These are phyloP conservation scores for Stagonosporopsis vannaccii DNA, from an alignment of 2,329 filamentous ascomycete species.

Conservation along the genomic window DNA sequence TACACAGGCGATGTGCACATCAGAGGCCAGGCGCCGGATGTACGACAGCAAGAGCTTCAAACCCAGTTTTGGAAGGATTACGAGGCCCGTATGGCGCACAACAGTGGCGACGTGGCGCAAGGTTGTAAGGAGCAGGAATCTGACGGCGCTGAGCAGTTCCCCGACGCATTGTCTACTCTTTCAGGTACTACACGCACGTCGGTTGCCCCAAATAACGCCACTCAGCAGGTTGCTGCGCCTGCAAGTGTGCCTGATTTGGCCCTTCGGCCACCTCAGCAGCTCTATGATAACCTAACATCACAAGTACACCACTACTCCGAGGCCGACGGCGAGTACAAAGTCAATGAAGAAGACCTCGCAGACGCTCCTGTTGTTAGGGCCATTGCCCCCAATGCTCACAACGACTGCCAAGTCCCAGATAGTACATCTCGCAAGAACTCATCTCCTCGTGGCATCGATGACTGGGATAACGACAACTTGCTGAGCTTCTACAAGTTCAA, in stretches of 20 bases:
- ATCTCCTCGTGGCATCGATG: not conserved
- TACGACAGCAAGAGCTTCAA: not conserved
- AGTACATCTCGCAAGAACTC: not conserved
- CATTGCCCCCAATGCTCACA: not conserved
- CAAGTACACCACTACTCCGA: not conserved
- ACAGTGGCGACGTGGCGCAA: too few species aligned
- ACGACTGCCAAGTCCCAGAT: not conserved
- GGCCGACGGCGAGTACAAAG: not conserved
- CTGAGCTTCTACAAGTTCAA: slow-evolving; percentile 7
- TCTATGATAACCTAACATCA: not conserved
- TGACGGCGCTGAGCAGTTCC: not conserved
- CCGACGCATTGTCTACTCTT: not conserved
- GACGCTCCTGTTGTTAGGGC: not conserved
- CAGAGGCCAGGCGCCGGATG: not conserved
- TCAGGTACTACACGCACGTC: not conserved
- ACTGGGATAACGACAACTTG: slow-evolving; percentile 6
- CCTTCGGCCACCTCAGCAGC: not conserved
- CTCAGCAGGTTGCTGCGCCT: not conserved
- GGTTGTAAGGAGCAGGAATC: not conserved
- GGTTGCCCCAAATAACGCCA: not conserved
- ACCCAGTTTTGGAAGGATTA: not conserved
- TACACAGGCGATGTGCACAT: not conserved
- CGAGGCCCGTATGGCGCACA: not conserved
- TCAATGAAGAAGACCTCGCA: not conserved
- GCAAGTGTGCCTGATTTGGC: not conserved